These are phyloP conservation scores for Trichosporon asahii DNA, from an alignment of 1,284 basidiomycete genomes.

Conservation along the genomic window DNA sequence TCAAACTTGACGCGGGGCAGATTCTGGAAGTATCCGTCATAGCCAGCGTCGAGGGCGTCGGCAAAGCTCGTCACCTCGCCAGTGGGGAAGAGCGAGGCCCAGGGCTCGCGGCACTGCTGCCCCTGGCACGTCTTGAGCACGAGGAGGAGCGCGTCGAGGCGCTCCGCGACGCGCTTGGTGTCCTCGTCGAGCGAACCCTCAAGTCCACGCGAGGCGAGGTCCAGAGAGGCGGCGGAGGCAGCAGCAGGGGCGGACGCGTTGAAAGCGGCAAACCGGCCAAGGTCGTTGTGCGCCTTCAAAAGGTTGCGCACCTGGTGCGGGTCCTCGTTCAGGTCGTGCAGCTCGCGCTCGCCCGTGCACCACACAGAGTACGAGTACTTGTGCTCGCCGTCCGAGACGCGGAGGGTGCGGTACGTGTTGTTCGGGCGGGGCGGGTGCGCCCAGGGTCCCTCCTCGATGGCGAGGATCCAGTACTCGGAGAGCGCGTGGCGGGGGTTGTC, in stretches of 20 bases:
- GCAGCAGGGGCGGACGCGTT: conserved; percentile 1
- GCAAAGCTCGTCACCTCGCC: conserved; percentile 21
- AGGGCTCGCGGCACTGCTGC: conserved; percentile 34
- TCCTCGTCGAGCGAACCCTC: background rate
- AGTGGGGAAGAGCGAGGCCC: conserved; percentile 32
- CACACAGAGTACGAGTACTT: conserved; percentile 40
- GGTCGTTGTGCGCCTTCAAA: conserved; percentile 24
- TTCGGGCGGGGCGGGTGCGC: conserved; percentile 22
- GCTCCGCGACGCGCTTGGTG: conserved; percentile 9
- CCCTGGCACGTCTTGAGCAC: conserved; percentile 43
- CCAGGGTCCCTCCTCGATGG: conserved; percentile 37
- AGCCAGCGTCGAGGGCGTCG: conserved; percentile 25
- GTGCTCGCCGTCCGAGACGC: conserved; percentile 30
- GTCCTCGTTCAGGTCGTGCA: conserved; percentile 39
- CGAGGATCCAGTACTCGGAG: conserved; percentile 42
- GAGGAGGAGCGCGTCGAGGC: conserved; percentile 42
- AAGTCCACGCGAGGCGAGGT: background rate
- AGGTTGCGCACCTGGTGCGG: conserved; percentile 42
- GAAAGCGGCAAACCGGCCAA: conserved; percentile 24
- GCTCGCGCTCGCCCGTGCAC: conserved; percentile 48
- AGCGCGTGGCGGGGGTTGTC: conserved; percentile 30
- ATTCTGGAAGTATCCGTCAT: conserved; percentile 33
- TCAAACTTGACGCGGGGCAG: conserved; percentile 38
- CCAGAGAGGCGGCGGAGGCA: background rate
- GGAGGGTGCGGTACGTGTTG: conserved; percentile 41